Evolutionary conservation across 1,284 basidiomycete species (phyloP).

Genomic region (Gymnopus androsaceus): DNA sequence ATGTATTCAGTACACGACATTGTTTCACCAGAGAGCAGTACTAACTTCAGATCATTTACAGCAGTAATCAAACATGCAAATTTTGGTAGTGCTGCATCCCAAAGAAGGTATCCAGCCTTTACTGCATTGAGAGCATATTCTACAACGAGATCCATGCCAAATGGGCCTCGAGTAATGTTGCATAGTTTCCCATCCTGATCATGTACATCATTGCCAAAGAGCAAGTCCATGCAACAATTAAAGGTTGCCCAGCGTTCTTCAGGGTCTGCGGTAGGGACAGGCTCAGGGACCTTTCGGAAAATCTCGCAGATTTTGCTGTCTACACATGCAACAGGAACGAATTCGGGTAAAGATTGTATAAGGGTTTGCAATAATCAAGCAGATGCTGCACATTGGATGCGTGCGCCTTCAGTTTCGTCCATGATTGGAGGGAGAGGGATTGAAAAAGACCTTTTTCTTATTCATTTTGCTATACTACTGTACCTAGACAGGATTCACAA

Average conservation of each 20-base stretch:
- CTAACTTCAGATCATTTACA: neutral
- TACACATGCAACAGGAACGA: neutral
- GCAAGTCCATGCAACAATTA: slow-evolving; percentile 1
- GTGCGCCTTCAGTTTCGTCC: too few relatives aligned
- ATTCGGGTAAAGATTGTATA: too few relatives aligned
- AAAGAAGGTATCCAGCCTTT: slow-evolving; percentile 4
- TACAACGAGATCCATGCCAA: slow-evolving; percentile 8
- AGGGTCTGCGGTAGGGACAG: too few relatives aligned
- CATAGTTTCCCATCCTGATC: neutral
- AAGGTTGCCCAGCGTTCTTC: neutral
- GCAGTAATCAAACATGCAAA: slow-evolving; percentile 7
- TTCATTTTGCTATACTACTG: too few relatives aligned
- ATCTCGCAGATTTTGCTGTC: neutral
- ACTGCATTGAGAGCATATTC: slow-evolving; percentile 3
- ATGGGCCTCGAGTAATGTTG: slow-evolving; percentile 8
- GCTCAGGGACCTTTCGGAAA: neutral
- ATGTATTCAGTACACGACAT: slow-evolving; percentile 1
- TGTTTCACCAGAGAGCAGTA: too few relatives aligned
- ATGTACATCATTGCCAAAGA: slow-evolving; percentile 8
- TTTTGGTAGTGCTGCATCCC: slow-evolving; percentile 8
- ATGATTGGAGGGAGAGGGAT: too few relatives aligned
- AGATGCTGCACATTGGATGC: too few relatives aligned
- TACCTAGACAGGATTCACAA: too few relatives aligned
- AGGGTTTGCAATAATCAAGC: too few relatives aligned
- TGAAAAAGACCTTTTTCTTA: too few relatives aligned